phyloP scores from a whole-genome alignment of 208 protist species.

The Acanthamoeba triangularis region DNA sequence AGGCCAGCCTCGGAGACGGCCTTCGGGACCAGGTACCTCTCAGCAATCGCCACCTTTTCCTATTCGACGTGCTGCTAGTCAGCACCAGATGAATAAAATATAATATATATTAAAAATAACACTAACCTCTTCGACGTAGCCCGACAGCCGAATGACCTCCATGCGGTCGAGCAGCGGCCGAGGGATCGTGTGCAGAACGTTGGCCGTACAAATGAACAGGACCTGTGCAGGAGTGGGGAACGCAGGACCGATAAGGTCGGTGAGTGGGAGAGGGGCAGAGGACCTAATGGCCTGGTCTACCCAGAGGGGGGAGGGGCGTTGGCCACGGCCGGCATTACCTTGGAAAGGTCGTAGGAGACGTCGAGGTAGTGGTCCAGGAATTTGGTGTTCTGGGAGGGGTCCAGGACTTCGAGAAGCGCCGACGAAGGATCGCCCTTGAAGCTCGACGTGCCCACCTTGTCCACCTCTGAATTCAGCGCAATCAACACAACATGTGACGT shows the following conservation, averaged over 20 bases:
- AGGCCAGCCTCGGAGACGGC: constrained; percentile 51
- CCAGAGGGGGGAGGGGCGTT: too few species aligned
- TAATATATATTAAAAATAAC: neutral
- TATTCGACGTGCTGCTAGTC: too few species aligned
- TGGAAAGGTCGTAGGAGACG: constrained; percentile 92
- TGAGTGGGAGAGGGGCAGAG: neutral
- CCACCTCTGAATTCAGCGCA: constrained; percentile 87
- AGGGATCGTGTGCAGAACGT: constrained; percentile 92
- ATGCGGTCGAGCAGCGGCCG: constrained; percentile 94
- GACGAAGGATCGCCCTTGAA: constrained; percentile 91
- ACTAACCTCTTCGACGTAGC: constrained; percentile 90
- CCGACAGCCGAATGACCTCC: constrained; percentile 92
- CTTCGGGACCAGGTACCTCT: constrained; percentile 56
- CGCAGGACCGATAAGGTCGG: neutral
- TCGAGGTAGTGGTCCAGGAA: constrained; percentile 96
- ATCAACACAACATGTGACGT: neutral
- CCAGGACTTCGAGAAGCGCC: constrained; percentile 94
- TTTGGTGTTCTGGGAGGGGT: constrained; percentile 93
- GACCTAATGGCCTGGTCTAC: neutral
- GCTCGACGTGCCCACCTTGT: constrained; percentile 86
- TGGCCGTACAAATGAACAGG: constrained; percentile 95
- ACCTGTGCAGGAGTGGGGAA: constrained; percentile 79
- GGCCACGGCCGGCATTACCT: constrained; percentile 74
- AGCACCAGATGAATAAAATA: too few species aligned
- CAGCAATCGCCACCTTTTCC: constrained; percentile 66